Conservation (phyloP, 139 green algal genomes). For the Tetradesmus lagerheimii region DNA sequence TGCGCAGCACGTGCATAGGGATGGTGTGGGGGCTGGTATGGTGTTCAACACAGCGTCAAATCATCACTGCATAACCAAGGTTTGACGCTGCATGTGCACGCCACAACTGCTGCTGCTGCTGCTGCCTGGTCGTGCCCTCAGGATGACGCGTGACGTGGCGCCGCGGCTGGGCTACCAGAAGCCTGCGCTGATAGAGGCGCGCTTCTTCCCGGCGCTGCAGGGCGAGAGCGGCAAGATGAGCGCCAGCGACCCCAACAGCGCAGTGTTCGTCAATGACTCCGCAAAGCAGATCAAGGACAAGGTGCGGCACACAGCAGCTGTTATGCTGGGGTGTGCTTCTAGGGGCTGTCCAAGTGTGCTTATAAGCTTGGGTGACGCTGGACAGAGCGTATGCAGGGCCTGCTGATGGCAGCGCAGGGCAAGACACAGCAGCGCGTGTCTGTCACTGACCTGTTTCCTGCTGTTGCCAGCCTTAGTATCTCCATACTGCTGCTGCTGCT, state of each 20-base stretch:
- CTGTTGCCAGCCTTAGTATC: neutral
- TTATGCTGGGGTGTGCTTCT: neutral
- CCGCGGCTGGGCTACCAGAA: slow-evolving; percentile 91
- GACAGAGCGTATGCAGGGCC: neutral
- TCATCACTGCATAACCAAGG: too few relatives aligned
- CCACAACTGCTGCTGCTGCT: neutral
- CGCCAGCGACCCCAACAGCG: slow-evolving; percentile 87
- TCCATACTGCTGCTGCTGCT: neutral
- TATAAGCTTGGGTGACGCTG: too few relatives aligned
- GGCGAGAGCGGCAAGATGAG: slow-evolving; percentile 99
- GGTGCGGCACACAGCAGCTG: slow-evolving; percentile 58
- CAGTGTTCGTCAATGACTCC: slow-evolving; percentile 97
- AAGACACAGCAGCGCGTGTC: neutral
- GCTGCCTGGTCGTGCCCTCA: slow-evolving; percentile 50
- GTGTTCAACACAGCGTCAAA: too few relatives aligned
- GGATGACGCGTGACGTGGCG: slow-evolving; percentile 95
- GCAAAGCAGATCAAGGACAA: slow-evolving; percentile 93
- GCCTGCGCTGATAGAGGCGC: slow-evolving; percentile 91
- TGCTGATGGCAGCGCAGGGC: too few relatives aligned
- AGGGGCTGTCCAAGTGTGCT: too few relatives aligned
- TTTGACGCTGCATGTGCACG: too few relatives aligned
- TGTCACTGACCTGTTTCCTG: neutral
- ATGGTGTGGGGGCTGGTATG: too few relatives aligned
- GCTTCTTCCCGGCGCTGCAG: slow-evolving; percentile 98
- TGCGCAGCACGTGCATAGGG: too few relatives aligned